Evolutionary conservation across 352 stramenopile species (phyloP), one percentile per base, ranked within the genome.

Genomic region (Peronospora destructor): DNA sequence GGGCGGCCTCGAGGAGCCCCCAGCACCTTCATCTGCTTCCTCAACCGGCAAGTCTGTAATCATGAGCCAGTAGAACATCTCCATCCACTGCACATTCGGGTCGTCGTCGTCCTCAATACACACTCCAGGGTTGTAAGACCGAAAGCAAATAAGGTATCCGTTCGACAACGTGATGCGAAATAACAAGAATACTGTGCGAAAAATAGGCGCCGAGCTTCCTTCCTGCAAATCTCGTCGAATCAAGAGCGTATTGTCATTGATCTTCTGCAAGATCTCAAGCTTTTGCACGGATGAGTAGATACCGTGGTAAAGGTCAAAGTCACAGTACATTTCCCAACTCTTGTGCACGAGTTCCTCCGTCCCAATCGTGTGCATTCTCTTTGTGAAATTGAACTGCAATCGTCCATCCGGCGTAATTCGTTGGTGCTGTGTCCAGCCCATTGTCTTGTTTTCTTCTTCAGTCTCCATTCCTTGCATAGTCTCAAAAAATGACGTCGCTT

Each of bases 361-460:
- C n/a, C 56, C 56, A 17, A 89, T 74, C 21, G 66, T 77, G 9
- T 69, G 41, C 38, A 89, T 70, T n/a, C 73, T 61, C 47, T 89
- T 89, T 37, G 73, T 84, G 23, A 89, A 89, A 40, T 86, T 87
- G 56, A 89, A 89, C 49, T 86, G 73, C 45, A 89, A 69, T 38
- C 77, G 61, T 36, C 77, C 77, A 25, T 87, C 71, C 0, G 48
- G 17, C 28, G 73, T 79, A 56, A 89, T 82, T 21, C 73, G 73
- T 48, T 87, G 75, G 57, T 84, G 71, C 45, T 85, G 68, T 26
- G 77, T 82, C 77, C 77, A 89, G 25, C 77, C 77, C 64, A 86
- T 85, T n/a, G 77, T 89, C 56, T 85, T 79, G n/a, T 82, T 59
- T 25, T 73, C 38, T 5, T 56, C 52, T 14, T 29, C n/a, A 12